Evolutionary conservation across 2,329 filamentous ascomycete species (phyloP).

Genomic region (Hymenoscyphus infarciens): DNA sequence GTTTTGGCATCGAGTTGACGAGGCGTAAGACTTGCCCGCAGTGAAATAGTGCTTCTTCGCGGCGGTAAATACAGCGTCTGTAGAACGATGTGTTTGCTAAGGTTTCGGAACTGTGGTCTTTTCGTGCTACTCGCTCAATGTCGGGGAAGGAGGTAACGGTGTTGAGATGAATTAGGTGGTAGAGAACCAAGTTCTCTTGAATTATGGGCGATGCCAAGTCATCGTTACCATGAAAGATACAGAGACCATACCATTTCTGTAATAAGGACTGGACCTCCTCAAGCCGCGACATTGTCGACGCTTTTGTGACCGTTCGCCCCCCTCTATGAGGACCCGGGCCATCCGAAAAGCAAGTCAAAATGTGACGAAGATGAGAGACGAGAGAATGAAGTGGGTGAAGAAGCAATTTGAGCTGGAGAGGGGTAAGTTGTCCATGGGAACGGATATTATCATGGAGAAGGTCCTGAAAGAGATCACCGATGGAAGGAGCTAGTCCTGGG

Average conservation of each 20-base stretch:
- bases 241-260: conserved; percentile 65
- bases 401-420: conserved; percentile 61
- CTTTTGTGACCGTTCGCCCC: conserved; percentile 50
- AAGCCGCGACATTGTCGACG: conserved; percentile 56
- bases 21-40: conserved; percentile 64
- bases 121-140: conserved; percentile 62
- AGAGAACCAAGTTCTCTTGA: conserved; percentile 63
- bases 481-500: conserved; percentile 54
- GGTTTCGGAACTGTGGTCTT: conserved; percentile 54
- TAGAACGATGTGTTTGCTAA: conserved; percentile 51
- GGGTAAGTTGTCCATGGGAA: conserved; percentile 42
- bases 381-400: conserved; percentile 65
- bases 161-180: conserved; percentile 68
- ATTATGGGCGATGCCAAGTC: conserved; percentile 57
- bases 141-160: conserved; percentile 64
- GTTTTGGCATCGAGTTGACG: conserved; percentile 55
- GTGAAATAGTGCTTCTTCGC: conserved; percentile 63
- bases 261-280: conserved; percentile 63
- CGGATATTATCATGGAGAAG: conserved; percentile 62
- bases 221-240: conserved; percentile 51
- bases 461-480: conserved; percentile 63
- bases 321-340: conserved; percentile 43
- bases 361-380: conserved; percentile 61
- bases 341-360: conserved; percentile 63
- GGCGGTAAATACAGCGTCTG: conserved; percentile 60